phyloP scores from a whole-genome alignment of 768 basidiomycete species.

The Suillus spraguei region DNA sequence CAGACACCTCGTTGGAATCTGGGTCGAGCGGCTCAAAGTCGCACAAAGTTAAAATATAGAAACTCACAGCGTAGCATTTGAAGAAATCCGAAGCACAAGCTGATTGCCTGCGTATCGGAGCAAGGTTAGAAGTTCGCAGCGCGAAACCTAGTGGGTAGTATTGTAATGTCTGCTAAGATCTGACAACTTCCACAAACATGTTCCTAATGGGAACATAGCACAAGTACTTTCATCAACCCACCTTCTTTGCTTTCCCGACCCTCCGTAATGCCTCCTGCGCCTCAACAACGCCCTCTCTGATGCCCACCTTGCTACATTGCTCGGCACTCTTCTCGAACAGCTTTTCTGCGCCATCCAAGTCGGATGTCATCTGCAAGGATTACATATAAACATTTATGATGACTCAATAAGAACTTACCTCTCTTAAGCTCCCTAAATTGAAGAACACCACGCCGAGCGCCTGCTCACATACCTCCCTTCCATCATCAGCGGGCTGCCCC shows the following conservation, averaged over 20 bases:
- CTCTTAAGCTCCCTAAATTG: conserved; percentile 59
- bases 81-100: too few species aligned
- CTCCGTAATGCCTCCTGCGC: conserved; percentile 37
- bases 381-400: neutral
- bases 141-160: too few species aligned
- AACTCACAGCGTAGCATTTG: too few species aligned
- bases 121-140: too few species aligned
- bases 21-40: too few species aligned
- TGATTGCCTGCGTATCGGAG: too few species aligned
- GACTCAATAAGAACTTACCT: conserved; percentile 28
- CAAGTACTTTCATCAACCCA: neutral
- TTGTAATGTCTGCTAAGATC: neutral
- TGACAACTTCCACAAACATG: neutral
- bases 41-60: too few species aligned
- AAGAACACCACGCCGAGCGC: conserved; percentile 60
- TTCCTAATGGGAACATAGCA: neutral
- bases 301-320: conserved; percentile 33
- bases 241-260: conserved; percentile 17
- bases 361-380: conserved; percentile 35
- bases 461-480: conserved; percentile 49
- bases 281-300: conserved; percentile 38
- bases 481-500: conserved; percentile 24
- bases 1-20: too few species aligned
- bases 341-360: conserved; percentile 29
- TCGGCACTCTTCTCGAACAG: conserved; percentile 35